A percentile compares a stretch with the other conserved stretches of the same genome.
These are phyloP conservation scores for Erodium moschatum DNA, from an alignment of 441 rosid species.

Conservation along the genomic window DNA sequence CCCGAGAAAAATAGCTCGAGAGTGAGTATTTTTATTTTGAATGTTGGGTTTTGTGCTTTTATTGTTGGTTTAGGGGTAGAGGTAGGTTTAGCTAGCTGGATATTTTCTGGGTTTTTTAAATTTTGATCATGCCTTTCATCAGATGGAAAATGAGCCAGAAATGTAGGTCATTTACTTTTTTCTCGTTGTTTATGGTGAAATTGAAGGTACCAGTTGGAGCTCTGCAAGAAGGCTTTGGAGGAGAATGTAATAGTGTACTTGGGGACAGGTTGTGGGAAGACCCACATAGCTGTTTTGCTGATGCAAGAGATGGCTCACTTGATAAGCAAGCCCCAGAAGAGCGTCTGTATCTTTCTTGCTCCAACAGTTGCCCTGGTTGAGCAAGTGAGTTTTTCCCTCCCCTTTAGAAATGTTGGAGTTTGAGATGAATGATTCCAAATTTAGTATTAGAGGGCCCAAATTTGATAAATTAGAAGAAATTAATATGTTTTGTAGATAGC, in stretches of 20 bases:
- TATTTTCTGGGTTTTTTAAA: neutral
- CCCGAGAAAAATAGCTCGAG: constrained; percentile 66
- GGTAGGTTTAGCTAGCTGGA: neutral
- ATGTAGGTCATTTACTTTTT: neutral
- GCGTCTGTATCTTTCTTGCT: constrained; percentile 75
- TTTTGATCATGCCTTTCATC: no score
- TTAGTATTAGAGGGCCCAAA: no score
- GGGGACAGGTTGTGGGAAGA: constrained; percentile 94
- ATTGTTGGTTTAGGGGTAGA: neutral
- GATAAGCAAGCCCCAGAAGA: constrained; percentile 59
- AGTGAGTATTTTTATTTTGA: constrained; percentile 30
- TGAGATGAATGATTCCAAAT: neutral
- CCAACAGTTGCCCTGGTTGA: constrained; percentile 85
- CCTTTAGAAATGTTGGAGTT: neutral
- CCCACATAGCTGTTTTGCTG: constrained; percentile 88
- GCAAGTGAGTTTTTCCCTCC: constrained; percentile 35
- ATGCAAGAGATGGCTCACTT: constrained; percentile 62
- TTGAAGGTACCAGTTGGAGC: constrained; percentile 74
- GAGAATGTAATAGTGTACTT: constrained; percentile 74
- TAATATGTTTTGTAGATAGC: no score
- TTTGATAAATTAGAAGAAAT: no score
- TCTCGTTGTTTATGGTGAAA: constrained; percentile 11
- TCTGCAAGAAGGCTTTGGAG: constrained; percentile 71
- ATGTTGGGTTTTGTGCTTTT: no score
- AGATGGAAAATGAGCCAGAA: neutral